Conservation (phyloP, 2,329 filamentous ascomycete genomes). For the Xylariaceae sp. region DNA sequence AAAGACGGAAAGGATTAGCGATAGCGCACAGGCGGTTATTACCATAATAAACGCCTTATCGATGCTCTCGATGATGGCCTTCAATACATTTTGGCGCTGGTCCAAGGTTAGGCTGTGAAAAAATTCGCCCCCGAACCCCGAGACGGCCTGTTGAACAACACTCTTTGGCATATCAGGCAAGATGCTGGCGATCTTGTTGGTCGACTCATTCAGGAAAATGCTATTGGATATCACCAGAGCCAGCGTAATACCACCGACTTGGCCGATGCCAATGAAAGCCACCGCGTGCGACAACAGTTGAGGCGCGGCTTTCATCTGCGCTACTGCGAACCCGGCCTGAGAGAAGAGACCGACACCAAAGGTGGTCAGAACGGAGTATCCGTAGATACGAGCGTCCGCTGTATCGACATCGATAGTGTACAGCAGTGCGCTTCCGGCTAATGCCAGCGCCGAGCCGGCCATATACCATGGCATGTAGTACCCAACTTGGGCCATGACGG, state of each 20-base stretch:
- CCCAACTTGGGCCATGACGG: neutral
- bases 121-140: neutral
- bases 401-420: neutral
- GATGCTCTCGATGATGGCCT: neutral
- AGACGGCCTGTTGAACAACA: neutral
- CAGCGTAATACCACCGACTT: neutral
- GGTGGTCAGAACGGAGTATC: neutral
- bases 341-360: slow-evolving; percentile 1
- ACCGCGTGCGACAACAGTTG: neutral
- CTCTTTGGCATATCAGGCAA: neutral
- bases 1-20: neutral
- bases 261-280: slow-evolving; percentile 1
- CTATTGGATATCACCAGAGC: neutral
- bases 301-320: neutral
- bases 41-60: neutral
- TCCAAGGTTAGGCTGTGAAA: neutral
- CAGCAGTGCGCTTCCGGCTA: neutral
- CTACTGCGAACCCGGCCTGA: neutral
- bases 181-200: neutral
- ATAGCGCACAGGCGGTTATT: neutral
- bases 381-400: neutral
- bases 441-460: neutral
- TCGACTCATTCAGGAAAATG: slow-evolving; percentile 1
- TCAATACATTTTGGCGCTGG: neutral
- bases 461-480: slow-evolving; percentile 4